These are phyloP conservation scores for Acer negundo DNA, from an alignment of 345 rosid genomes.

Conservation along the genomic window DNA sequence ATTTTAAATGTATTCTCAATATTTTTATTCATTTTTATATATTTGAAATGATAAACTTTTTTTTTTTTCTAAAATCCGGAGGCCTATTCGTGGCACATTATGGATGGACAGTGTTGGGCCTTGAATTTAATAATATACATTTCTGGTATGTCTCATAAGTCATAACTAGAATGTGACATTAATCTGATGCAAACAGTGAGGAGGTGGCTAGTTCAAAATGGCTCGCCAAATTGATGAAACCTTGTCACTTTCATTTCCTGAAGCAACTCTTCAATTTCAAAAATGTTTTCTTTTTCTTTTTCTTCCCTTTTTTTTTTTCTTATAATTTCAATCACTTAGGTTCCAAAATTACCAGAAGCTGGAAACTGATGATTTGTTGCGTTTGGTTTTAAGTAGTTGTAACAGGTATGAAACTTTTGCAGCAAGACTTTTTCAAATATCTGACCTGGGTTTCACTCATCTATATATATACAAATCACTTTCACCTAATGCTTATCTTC, in stretches of 20 bases:
- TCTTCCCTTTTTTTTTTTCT: neutral
- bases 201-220: neutral
- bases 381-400: conserved; percentile 61
- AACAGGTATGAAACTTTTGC: conserved; percentile 20
- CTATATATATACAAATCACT: conserved; percentile 23
- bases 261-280: neutral
- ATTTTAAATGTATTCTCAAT: no score
- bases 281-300: neutral
- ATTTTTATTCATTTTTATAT: no score
- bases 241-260: neutral
- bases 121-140: no score
- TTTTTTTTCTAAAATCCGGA: no score
- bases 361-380: conserved; percentile 35
- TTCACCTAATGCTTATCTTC: conserved; percentile 56
- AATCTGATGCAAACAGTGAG: neutral
- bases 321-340: neutral
- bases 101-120: no score
- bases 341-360: conserved; percentile 23
- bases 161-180: no score
- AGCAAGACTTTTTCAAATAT: conserved; percentile 25
- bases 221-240: conserved; percentile 9
- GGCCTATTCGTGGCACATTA: no score
- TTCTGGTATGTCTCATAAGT: no score
- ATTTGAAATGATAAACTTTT: no score
- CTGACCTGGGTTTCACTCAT: conserved; percentile 66